Evolutionary conservation across 2,329 filamentous ascomycete species (phyloP).

Genomic region (Xylaria hypoxylon): DNA sequence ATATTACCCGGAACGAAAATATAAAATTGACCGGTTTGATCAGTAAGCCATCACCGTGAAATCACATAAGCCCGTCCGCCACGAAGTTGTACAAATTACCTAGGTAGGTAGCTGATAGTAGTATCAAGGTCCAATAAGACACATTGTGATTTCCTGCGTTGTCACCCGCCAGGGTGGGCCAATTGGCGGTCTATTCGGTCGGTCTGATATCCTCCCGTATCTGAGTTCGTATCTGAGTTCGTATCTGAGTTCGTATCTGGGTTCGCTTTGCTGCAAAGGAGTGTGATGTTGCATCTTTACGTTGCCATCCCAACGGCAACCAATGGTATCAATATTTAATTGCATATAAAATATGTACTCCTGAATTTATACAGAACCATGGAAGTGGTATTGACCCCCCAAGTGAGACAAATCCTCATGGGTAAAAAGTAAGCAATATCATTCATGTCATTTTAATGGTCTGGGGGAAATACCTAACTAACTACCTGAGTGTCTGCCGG

Average conservation of each 20-base stretch:
- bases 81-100: background rate
- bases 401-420: too few species aligned
- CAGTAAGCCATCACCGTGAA: constrained; percentile 9
- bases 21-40: background rate
- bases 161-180: background rate
- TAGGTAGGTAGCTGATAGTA: too few species aligned
- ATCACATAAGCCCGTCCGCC: background rate
- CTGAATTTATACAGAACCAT: background rate
- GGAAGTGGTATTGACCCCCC: too few species aligned
- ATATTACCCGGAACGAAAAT: too few species aligned
- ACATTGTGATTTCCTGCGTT: background rate
- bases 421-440: too few species aligned
- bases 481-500: constrained; percentile 14
- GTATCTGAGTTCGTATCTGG: background rate
- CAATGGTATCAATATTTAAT: background rate
- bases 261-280: background rate
- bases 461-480: constrained; percentile 1
- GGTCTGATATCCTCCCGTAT: background rate
- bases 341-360: background rate
- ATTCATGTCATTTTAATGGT: constrained; percentile 10
- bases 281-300: background rate
- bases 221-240: background rate
- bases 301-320: background rate
- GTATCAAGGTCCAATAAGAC: background rate
- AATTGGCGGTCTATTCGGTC: background rate